Conservation (phyloP, 495 filamentous ascomycete species). For the Poronia punctata region DNA sequence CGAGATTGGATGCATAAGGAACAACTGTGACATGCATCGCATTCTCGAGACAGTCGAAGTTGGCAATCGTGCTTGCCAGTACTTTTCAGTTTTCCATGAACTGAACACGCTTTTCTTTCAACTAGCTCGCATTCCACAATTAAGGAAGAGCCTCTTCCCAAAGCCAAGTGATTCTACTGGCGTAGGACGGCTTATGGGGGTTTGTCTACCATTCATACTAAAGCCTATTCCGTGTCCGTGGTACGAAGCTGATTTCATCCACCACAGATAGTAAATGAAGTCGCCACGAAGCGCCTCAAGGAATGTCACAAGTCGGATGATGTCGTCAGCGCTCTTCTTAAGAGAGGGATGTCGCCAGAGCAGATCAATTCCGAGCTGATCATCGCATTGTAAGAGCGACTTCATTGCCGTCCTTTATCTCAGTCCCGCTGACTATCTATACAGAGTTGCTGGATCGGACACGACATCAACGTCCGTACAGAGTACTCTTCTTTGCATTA, state of each 20-base stretch:
- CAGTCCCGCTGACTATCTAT: background rate
- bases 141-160: background rate
- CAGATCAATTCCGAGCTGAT: constrained; percentile 6
- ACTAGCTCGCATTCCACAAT: background rate
- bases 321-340: background rate
- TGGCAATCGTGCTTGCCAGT: background rate
- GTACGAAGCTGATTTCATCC: too few species aligned
- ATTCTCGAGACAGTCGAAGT: background rate
- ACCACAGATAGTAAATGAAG: background rate
- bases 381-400: constrained; percentile 9
- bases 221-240: background rate
- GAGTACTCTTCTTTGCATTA: constrained; percentile 44
- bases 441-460: constrained; percentile 50
- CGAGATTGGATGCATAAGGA: background rate
- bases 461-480: constrained; percentile 53
- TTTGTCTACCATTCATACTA: background rate
- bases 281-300: background rate
- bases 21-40: background rate
- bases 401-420: background rate
- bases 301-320: background rate
- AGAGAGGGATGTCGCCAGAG: background rate
- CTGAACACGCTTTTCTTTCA: background rate
- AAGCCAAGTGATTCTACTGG: background rate
- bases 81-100: background rate
- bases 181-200: background rate